A percentile compares a stretch with the other conserved stretches of the same genome.
These are phyloP conservation scores for Cephaloascus fragrans DNA, from an alignment of 805 yeast species.

Conservation along the genomic window DNA sequence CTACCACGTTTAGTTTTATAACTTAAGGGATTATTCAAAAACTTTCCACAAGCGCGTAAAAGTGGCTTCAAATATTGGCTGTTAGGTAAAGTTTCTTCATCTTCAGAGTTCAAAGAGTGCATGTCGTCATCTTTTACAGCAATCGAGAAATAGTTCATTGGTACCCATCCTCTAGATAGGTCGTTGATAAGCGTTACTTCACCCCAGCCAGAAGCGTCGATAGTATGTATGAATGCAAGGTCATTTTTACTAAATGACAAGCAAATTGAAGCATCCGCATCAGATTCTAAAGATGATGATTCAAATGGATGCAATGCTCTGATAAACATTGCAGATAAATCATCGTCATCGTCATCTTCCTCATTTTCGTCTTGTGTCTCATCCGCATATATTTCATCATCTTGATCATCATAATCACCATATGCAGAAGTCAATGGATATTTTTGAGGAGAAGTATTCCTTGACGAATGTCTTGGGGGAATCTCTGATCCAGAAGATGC, in stretches of 20 bases:
- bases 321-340: constrained; percentile 43
- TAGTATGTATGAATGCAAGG: constrained; percentile 66
- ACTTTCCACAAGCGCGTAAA: constrained; percentile 55
- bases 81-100: constrained; percentile 28
- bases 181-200: constrained; percentile 65
- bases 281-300: constrained; percentile 46
- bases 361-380: not conserved
- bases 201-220: constrained; percentile 83
- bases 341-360: constrained; percentile 23
- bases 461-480: not conserved
- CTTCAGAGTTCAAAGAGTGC: constrained; percentile 7
- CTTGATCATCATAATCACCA: not conserved
- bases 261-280: constrained; percentile 63
- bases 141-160: constrained; percentile 64
- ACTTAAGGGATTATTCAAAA: constrained; percentile 54
- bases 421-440: not conserved
- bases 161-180: constrained; percentile 73
- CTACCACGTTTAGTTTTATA: constrained; percentile 25
- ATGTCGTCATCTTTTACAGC: constrained; percentile 13
- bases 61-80: constrained; percentile 45
- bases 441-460: constrained; percentile 1
- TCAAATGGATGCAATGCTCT: constrained; percentile 52
- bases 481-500: not conserved
- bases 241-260: constrained; percentile 62
- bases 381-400: not conserved